Evolutionary conservation across 495 filamentous ascomycete genomes (phyloP).

Genomic region (Penicillium macrosclerotiorum): DNA sequence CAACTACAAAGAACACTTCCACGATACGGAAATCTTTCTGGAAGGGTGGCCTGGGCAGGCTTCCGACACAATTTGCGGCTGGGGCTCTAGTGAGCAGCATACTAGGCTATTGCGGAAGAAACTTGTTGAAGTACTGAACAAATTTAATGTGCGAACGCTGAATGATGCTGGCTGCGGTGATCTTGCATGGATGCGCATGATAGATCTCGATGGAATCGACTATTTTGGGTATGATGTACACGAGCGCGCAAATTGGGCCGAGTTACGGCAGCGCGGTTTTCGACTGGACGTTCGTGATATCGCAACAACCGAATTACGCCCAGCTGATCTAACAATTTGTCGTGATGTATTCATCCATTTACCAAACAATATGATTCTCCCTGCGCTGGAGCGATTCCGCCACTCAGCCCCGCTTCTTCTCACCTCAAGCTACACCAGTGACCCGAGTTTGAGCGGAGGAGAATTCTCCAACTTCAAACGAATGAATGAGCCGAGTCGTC

Average conservation of each 20-base stretch:
- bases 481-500: constrained; percentile 5
- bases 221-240: constrained; percentile 8
- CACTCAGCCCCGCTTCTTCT: constrained; percentile 3
- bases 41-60: constrained; percentile 5
- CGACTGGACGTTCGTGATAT: constrained; percentile 5
- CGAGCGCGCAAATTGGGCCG: constrained; percentile 6
- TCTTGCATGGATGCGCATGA: constrained; percentile 6
- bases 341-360: constrained; percentile 10
- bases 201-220: constrained; percentile 6
- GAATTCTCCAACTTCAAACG: constrained; percentile 7
- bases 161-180: constrained; percentile 9
- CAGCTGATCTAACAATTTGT: constrained; percentile 5
- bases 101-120: constrained; percentile 4
- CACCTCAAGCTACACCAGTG: constrained; percentile 8
- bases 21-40: constrained; percentile 5
- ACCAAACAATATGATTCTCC: constrained; percentile 7
- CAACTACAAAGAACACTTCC: neutral
- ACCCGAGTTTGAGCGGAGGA: neutral
- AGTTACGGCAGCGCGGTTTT: constrained; percentile 6
- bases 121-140: constrained; percentile 8
- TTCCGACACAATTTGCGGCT: constrained; percentile 4
- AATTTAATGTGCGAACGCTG: constrained; percentile 4
- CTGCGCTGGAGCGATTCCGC: constrained; percentile 7
- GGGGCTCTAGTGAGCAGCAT: constrained; percentile 8
- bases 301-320: constrained; percentile 2